A percentile compares a stretch with the other conserved stretches of the same genome.
phyloP scores from a whole-genome alignment of 1,139 yeast species.

The Yamadazyma mexicana region DNA sequence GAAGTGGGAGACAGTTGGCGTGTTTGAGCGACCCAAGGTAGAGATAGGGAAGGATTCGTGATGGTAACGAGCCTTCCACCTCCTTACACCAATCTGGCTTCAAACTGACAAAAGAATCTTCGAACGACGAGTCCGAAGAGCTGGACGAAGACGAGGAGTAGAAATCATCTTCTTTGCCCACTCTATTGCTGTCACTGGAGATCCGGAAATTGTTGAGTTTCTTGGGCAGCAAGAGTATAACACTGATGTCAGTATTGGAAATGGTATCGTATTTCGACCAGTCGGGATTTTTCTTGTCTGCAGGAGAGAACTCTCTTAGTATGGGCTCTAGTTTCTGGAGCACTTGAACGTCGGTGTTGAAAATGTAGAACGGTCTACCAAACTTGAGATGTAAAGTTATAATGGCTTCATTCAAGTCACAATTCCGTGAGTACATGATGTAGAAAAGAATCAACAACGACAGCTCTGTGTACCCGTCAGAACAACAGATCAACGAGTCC shows the following conservation, averaged over 20 bases:
- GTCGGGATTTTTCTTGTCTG: conserved; percentile 9
- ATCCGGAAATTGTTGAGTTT: neutral
- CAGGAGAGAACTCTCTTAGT: conserved; percentile 57
- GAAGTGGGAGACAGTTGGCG: conserved; percentile 69
- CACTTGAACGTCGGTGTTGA: conserved; percentile 70
- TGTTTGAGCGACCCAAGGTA: conserved; percentile 85
- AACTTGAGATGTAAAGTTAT: conserved; percentile 59
- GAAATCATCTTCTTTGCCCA: conserved; percentile 3
- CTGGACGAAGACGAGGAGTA: conserved; percentile 7
- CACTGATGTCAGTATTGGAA: conserved; percentile 33
- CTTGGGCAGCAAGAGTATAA: conserved; percentile 24
- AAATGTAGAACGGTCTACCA: conserved; percentile 82
- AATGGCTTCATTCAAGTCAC: conserved; percentile 52
- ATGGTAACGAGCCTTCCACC: conserved; percentile 66
- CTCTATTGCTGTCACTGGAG: conserved; percentile 10
- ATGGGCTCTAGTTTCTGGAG: conserved; percentile 64
- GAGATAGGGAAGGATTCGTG: conserved; percentile 75
- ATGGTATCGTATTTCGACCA: conserved; percentile 31
- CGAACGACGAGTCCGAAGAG: conserved; percentile 5
- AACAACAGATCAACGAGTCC: conserved; percentile 62
- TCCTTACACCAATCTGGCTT: conserved; percentile 40
- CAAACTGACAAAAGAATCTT: conserved; percentile 3
- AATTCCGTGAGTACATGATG: conserved; percentile 63
- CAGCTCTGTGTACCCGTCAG: conserved; percentile 93
- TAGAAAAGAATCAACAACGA: conserved; percentile 72